phyloP scores from a whole-genome alignment of 768 basidiomycete genomes.

The Suillus plorans region DNA sequence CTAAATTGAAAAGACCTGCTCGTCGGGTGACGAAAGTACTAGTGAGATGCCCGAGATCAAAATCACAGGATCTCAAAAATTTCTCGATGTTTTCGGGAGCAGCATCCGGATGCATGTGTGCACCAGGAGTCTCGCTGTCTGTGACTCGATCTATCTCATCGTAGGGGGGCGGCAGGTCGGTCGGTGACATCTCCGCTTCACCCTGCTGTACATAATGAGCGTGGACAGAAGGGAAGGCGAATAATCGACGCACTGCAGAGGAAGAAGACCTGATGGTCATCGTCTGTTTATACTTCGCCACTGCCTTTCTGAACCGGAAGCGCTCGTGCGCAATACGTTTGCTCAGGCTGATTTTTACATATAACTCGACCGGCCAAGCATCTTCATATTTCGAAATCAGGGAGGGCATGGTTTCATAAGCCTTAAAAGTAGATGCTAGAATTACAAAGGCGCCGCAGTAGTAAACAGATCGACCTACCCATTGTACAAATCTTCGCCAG shows the following conservation, averaged over 20 bases:
- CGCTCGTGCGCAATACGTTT: neutral
- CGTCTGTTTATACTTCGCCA: neutral
- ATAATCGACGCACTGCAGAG: neutral
- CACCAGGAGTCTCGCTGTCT: neutral
- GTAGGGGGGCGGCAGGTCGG: neutral
- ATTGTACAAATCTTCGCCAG: neutral
- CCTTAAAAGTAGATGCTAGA: neutral
- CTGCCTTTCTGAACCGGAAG: neutral
- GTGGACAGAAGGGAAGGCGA: neutral
- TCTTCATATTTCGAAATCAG: neutral
- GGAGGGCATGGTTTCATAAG: neutral
- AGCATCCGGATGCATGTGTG: neutral
- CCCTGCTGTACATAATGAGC: neutral
- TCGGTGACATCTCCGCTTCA: too few relatives aligned
- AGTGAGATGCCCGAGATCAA: conserved; percentile 2
- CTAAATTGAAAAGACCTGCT: conserved; percentile 1
- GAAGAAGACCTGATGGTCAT: neutral
- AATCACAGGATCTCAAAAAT: neutral
- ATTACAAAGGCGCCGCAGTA: neutral
- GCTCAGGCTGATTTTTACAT: neutral
- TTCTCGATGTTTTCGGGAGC: neutral
- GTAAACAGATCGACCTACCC: neutral
- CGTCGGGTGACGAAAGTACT: neutral
- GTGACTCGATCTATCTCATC: neutral
- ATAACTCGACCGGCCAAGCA: neutral